A percentile compares a stretch with the other conserved stretches of the same genome.
These are phyloP conservation scores for Xylaria telfairii DNA, from an alignment of 495 filamentous ascomycete genomes.

Conservation along the genomic window DNA sequence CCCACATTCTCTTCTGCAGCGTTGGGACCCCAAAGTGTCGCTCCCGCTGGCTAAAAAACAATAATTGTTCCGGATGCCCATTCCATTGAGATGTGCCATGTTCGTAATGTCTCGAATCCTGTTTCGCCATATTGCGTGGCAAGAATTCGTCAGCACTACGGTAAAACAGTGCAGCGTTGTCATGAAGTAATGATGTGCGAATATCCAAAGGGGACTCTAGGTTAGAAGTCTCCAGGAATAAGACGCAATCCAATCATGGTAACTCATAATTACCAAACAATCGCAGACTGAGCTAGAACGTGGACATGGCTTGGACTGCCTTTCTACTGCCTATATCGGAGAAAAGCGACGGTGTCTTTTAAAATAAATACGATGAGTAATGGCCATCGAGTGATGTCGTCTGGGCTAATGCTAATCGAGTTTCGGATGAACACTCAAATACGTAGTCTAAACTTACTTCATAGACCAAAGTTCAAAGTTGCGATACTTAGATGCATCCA, in stretches of 20 bases:
- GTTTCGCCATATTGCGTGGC: neutral
- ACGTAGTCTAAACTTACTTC: neutral
- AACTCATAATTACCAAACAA: neutral
- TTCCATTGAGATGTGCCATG: neutral
- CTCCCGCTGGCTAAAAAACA: neutral
- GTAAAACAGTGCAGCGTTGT: neutral
- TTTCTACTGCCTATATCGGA: neutral
- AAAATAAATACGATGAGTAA: neutral
- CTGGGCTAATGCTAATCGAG: neutral
- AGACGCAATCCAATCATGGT: neutral
- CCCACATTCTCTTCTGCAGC: slow-evolving; percentile 8
- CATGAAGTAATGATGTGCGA: neutral
- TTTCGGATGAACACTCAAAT: neutral
- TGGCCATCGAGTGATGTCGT: neutral
- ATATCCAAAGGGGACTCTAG: neutral
- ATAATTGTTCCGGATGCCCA: neutral
- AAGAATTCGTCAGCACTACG: neutral
- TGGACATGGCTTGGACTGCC: neutral
- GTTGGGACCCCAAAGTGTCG: neutral
- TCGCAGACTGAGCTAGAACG: neutral
- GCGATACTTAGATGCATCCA: neutral
- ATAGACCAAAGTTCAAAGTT: neutral
- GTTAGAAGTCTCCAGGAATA: neutral
- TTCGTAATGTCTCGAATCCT: neutral
- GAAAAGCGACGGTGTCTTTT: neutral